Conservation (phyloP, 1,139 yeast species). For the Torulaspora globosa region DNA sequence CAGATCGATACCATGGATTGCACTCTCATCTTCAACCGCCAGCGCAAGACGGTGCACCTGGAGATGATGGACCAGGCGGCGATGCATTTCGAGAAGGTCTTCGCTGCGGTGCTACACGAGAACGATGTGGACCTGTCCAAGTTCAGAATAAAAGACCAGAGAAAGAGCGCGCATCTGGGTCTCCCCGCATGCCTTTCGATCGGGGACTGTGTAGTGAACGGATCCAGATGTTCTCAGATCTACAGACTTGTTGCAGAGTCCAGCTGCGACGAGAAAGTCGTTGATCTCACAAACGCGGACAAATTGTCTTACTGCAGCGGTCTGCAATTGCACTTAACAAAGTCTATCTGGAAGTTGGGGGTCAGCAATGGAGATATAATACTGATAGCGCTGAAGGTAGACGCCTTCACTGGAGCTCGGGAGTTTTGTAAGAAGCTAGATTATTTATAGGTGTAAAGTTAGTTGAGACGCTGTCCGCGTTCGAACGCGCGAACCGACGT, state of each 20-base stretch:
- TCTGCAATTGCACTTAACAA: constrained; percentile 26
- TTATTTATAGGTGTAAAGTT: constrained; percentile 8
- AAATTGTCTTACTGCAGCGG: constrained; percentile 21
- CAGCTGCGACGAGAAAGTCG: constrained; percentile 22
- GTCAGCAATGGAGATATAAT: constrained; percentile 23
- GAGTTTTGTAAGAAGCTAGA: constrained; percentile 25
- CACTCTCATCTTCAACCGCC: constrained; percentile 29
- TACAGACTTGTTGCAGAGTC: constrained; percentile 25
- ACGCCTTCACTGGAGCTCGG: constrained; percentile 25
- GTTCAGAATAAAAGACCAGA: constrained; percentile 11
- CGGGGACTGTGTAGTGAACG: constrained; percentile 26
- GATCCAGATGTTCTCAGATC: constrained; percentile 26
- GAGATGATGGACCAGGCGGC: constrained; percentile 35
- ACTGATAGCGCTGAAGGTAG: constrained; percentile 30
- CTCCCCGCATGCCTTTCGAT: constrained; percentile 31
- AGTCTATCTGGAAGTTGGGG: constrained; percentile 35
- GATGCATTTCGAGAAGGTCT: constrained; percentile 28
- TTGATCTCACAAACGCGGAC: constrained; percentile 19
- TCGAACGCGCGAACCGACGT: constrained; percentile 11
- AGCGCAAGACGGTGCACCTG: constrained; percentile 32
- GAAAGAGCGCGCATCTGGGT: constrained; percentile 17
- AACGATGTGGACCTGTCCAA: constrained; percentile 15
- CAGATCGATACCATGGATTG: constrained; percentile 45
- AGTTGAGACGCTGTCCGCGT: constrained; percentile 1
- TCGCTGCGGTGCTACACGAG: constrained; percentile 23